These are phyloP conservation scores for Phytopythium ostracodes DNA, from an alignment of 352 stramenopile species.

Conservation along the genomic window DNA sequence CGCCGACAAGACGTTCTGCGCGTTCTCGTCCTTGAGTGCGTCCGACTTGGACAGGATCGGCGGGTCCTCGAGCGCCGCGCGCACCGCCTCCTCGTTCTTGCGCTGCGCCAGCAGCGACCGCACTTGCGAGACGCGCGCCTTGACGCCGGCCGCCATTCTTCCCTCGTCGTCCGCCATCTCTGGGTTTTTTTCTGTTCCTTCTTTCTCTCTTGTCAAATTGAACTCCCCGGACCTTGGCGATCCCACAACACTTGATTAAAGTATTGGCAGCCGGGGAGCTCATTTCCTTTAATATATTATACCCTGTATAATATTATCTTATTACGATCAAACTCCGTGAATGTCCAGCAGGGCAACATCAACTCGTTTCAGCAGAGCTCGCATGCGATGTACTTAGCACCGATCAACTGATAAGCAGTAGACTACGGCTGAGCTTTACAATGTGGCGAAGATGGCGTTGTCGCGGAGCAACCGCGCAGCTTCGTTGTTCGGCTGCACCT, in stretches of 20 bases:
- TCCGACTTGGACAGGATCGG: constrained; percentile 63
- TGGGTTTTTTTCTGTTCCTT: background rate
- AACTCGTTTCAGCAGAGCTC: background rate
- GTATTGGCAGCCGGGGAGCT: background rate
- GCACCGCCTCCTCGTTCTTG: constrained; percentile 80
- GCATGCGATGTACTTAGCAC: background rate
- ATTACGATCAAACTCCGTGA: too few relatives aligned
- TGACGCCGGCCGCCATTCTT: constrained; percentile 46
- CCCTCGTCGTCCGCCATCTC: constrained; percentile 62
- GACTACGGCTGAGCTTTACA: constrained; percentile 19
- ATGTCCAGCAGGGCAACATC: background rate
- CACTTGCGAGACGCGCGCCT: constrained; percentile 57
- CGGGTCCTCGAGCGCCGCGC: constrained; percentile 65
- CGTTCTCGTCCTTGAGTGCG: constrained; percentile 67
- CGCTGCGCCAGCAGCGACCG: constrained; percentile 69
- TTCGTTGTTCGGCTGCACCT: constrained; percentile 66
- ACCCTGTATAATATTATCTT: too few relatives aligned
- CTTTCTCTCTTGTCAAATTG: constrained; percentile 7
- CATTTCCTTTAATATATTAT: background rate
- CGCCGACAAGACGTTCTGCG: constrained; percentile 70
- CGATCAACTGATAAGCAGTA: background rate
- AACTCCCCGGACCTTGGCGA: background rate
- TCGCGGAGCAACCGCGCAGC: constrained; percentile 56
- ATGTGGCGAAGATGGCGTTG: constrained; percentile 50
- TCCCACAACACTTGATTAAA: constrained; percentile 1